Base-by-base conservation (phyloP, 2,329 filamentous ascomycete species). In the Scedosporium boydii region DNA sequence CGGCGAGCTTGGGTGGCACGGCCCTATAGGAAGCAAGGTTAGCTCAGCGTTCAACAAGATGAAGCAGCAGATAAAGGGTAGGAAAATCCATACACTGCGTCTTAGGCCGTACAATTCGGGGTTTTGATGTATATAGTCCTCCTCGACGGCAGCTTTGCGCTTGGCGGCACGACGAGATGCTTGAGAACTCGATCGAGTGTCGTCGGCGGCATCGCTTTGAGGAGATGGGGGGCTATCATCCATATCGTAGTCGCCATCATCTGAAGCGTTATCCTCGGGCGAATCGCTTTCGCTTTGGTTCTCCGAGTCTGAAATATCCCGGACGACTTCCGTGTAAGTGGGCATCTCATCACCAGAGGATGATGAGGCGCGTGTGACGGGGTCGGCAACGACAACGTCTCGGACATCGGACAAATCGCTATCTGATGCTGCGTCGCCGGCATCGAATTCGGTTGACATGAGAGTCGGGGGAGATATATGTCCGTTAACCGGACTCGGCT, bases 81-180 rank as follows among this genome's bases (percentile, higher is more conserved):
- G 59, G 62, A 41, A 63, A n/a, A 21, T 59, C 59, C 89, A 66
- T 87, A 95, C 93, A 79, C 95, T 99, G 78, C 95, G 86, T 69
- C 95, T 87, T 68, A 99, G 81, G 58, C 95, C 95, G 78, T 98
- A 99, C 7, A 99, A 81, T 76, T 96, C 92, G 55, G 95, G 95
- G 70, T 99, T 96, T 71, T 91, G 89, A 69, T 88, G 84, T 69
- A 98, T 96, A 71, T 87, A 93, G 57, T 92, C 87, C 64, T 95
- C 88, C 69, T 95, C 90, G 60, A 88, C 72, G 71, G 81, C 74
- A 67, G 81, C 75, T 77, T 90, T 89, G 76, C 92, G 88, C 80
- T 96, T 96, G 65, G 81, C 76, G 59, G 82, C 83, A 71, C 86
- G 82, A 66, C 82, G 82, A 53, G 88, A 90, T 69, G 87, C 87